These are phyloP conservation scores for Nicotiana paniculata DNA, from an alignment of 257 asterid genomes.

Conservation along the genomic window DNA sequence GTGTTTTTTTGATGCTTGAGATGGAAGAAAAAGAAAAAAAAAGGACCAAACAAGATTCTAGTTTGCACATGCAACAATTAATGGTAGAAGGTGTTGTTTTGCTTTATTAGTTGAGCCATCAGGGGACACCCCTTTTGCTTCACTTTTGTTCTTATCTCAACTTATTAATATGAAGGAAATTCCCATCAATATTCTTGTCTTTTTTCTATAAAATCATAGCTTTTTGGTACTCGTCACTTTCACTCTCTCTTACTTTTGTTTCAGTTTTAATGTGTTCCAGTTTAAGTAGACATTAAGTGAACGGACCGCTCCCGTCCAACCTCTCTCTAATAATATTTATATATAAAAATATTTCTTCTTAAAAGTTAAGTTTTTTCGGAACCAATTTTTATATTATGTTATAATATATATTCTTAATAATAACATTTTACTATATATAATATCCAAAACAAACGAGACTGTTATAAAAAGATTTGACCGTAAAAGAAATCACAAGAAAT, in stretches of 20 bases:
- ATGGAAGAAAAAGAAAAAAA: conserved; percentile 16
- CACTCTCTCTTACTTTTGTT: not conserved
- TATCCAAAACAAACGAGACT: too few species aligned
- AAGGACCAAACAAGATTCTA: conserved; percentile 24
- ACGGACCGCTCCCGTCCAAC: too few species aligned
- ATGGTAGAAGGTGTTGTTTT: conserved; percentile 44
- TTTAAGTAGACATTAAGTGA: not conserved
- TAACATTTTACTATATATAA: too few species aligned
- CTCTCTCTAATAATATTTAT: too few species aligned
- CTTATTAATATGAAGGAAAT: conserved; percentile 13
- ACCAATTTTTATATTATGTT: too few species aligned
- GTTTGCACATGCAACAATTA: conserved; percentile 69
- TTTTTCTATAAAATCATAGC: conserved; percentile 12
- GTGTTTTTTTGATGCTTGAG: conserved; percentile 18
- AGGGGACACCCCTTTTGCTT: conserved; percentile 35
- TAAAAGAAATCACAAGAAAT: not conserved
- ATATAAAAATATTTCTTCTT: too few species aligned
- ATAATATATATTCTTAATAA: too few species aligned
- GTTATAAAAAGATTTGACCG: too few species aligned
- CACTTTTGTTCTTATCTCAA: conserved; percentile 43
- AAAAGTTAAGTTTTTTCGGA: too few species aligned
- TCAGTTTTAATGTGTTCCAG: not conserved
- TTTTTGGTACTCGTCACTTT: conserved; percentile 27
- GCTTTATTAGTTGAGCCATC: conserved; percentile 43
- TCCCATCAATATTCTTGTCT: conserved; percentile 19